A percentile compares a stretch with the other conserved stretches of the same genome.
Conservation (phyloP, 2,329 filamentous ascomycete genomes). For the Dactylellina parvicollis region DNA sequence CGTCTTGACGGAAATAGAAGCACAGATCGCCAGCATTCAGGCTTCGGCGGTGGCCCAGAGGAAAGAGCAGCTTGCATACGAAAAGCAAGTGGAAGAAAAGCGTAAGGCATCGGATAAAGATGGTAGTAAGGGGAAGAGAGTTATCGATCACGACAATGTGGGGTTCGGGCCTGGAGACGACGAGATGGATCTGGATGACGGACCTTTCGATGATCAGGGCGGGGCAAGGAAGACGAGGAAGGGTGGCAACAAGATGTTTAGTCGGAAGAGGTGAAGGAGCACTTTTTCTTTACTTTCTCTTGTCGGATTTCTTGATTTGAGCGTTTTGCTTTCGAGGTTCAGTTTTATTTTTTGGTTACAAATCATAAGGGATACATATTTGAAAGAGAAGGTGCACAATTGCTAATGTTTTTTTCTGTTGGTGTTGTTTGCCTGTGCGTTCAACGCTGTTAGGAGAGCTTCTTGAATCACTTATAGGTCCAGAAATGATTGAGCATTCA, state of each 20-base stretch:
- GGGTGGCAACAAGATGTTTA: slow-evolving; percentile 54
- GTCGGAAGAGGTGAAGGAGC: slow-evolving; percentile 55
- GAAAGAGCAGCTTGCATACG: slow-evolving; percentile 65
- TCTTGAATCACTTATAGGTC: slow-evolving; percentile 35
- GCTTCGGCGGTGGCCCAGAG: slow-evolving; percentile 68
- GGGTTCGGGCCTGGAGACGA: slow-evolving; percentile 58
- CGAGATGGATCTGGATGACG: slow-evolving; percentile 58
- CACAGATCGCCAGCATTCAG: slow-evolving; percentile 75
- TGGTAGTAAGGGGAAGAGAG: slow-evolving; percentile 57
- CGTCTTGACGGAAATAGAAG: slow-evolving; percentile 78
- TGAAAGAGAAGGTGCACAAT: slow-evolving; percentile 25
- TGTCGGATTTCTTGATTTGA: neutral
- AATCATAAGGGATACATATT: neutral
- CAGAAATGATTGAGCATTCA: slow-evolving; percentile 24
- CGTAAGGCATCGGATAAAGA: slow-evolving; percentile 57
- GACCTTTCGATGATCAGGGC: slow-evolving; percentile 50
- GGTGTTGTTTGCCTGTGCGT: slow-evolving; percentile 48
- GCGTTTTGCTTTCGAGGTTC: neutral
- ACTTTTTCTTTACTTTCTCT: neutral
- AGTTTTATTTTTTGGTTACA: slow-evolving; percentile 11
- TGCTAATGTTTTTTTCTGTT: slow-evolving; percentile 47
- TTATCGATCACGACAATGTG: slow-evolving; percentile 56
- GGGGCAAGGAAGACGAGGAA: slow-evolving; percentile 56
- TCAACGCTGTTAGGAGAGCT: slow-evolving; percentile 40
- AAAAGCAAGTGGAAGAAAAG: slow-evolving; percentile 66